Conservation (phyloP, 2,329 filamentous ascomycete species). For the Fusarium sororula region DNA sequence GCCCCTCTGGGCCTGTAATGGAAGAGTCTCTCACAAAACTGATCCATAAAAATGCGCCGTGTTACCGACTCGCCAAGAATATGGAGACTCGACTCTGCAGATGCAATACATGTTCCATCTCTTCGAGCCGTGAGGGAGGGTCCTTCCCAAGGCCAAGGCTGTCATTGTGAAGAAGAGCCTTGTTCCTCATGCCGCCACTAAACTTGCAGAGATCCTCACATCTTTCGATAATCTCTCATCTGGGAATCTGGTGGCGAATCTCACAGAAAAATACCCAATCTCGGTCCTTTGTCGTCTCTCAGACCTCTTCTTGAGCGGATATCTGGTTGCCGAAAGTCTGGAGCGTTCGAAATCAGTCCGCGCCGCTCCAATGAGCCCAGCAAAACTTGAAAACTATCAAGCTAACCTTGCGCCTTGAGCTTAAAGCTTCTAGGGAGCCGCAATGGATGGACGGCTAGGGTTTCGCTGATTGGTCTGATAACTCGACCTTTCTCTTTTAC, state of each 20-base stretch:
- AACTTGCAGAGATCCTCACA: conserved; percentile 9
- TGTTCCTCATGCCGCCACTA: conserved; percentile 12
- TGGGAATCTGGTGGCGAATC: neutral
- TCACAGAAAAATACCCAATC: conserved; percentile 9
- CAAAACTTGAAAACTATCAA: conserved; percentile 22
- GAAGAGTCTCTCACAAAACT: neutral
- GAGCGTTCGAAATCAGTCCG: conserved; percentile 33
- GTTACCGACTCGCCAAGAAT: conserved; percentile 12
- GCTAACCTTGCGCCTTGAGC: conserved; percentile 19
- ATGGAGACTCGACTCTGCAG: conserved; percentile 5
- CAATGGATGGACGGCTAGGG: conserved; percentile 7
- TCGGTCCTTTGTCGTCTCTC: conserved; percentile 2
- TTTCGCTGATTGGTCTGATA: conserved; percentile 21
- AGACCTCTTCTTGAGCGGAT: conserved; percentile 5
- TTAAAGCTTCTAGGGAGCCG: neutral
- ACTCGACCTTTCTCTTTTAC: neutral
- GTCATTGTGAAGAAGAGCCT: neutral
- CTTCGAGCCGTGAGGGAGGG: conserved; percentile 1
- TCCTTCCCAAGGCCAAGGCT: conserved; percentile 4
- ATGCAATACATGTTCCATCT: conserved; percentile 23
- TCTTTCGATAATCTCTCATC: neutral
- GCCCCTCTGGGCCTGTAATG: neutral
- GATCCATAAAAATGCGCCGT: neutral
- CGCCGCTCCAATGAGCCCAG: conserved; percentile 16
- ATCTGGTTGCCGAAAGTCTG: conserved; percentile 25